phyloP scores from a whole-genome alignment of 2,329 filamentous ascomycete species.

The Fusarium cyanostomum region DNA sequence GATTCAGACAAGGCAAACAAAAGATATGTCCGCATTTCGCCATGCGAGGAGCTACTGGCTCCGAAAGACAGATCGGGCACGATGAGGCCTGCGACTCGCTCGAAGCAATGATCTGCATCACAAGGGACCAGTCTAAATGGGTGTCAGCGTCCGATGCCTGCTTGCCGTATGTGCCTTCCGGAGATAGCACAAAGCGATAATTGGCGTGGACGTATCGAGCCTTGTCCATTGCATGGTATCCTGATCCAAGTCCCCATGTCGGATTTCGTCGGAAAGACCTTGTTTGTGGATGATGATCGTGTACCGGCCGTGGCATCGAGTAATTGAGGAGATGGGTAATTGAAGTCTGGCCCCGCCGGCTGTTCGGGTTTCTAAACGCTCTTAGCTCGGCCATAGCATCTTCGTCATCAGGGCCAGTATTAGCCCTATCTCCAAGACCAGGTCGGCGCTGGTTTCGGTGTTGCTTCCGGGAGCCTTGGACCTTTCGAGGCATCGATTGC shows the following conservation, averaged over 20 bases:
- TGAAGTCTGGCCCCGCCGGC: slow-evolving; percentile 90
- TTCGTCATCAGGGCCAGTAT: slow-evolving; percentile 71
- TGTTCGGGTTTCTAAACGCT: slow-evolving; percentile 65
- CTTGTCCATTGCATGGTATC: slow-evolving; percentile 91
- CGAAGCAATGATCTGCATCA: slow-evolving; percentile 91
- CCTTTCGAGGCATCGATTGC: slow-evolving; percentile 71
- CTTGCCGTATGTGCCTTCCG: slow-evolving; percentile 78
- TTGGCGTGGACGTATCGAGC: slow-evolving; percentile 92
- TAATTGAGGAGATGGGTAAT: slow-evolving; percentile 98
- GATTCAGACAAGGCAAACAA: slow-evolving; percentile 89
- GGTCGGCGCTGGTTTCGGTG: slow-evolving; percentile 85
- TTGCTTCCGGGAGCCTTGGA: slow-evolving; percentile 79
- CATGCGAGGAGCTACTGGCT: slow-evolving; percentile 94
- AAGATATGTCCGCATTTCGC: slow-evolving; percentile 98
- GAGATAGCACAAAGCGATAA: slow-evolving; percentile 94
- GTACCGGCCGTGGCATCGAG: slow-evolving; percentile 77
- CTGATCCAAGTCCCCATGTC: slow-evolving; percentile 86
- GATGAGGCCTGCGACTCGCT: slow-evolving; percentile 86
- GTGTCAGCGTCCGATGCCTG: slow-evolving; percentile 89
- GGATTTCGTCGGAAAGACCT: slow-evolving; percentile 74
- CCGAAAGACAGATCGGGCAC: slow-evolving; percentile 94
- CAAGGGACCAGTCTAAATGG: slow-evolving; percentile 88
- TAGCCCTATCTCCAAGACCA: slow-evolving; percentile 52
- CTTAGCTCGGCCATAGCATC: slow-evolving; percentile 86
- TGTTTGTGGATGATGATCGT: slow-evolving; percentile 62